Percentiles rank a stretch among this genome's conserved stretches.
Conservation (phyloP, 805 yeast genomes). For the Huiozyma naganishii region DNA sequence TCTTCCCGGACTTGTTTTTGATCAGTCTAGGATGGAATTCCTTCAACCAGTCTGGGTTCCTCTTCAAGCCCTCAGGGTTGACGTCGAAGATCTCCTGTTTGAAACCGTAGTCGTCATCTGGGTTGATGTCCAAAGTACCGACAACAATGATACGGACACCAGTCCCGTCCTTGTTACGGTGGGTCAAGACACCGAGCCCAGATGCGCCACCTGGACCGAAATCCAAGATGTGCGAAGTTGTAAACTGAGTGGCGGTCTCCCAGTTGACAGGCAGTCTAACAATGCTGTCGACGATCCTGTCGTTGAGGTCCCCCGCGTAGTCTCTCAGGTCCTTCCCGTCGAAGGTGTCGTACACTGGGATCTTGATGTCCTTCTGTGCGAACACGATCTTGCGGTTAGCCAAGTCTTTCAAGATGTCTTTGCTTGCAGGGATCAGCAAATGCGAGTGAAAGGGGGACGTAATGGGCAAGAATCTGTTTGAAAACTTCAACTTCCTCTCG, state of each 20-base stretch:
- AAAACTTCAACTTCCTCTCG: slow-evolving; percentile 87
- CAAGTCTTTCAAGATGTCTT: slow-evolving; percentile 55
- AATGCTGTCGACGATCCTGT: slow-evolving; percentile 71
- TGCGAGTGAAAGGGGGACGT: slow-evolving; percentile 96
- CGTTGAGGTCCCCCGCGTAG: slow-evolving; percentile 42
- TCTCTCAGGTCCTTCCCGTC: slow-evolving; percentile 70
- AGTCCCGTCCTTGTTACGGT: slow-evolving; percentile 96
- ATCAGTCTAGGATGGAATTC: slow-evolving; percentile 81
- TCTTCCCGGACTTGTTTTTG: slow-evolving; percentile 61
- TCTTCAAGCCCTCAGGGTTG: slow-evolving; percentile 52
- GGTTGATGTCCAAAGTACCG: slow-evolving; percentile 68
- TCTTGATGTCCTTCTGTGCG: slow-evolving; percentile 41
- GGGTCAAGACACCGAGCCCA: slow-evolving; percentile 92
- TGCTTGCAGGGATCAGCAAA: slow-evolving; percentile 63
- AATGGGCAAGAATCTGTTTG: slow-evolving; percentile 90
- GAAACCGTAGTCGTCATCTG: slow-evolving; percentile 84
- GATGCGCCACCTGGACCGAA: slow-evolving; percentile 99
- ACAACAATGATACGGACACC: slow-evolving; percentile 92
- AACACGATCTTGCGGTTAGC: slow-evolving; percentile 48
- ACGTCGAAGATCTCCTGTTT: slow-evolving; percentile 88
- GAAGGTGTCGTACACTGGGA: slow-evolving; percentile 88
- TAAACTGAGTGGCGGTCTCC: slow-evolving; percentile 79
- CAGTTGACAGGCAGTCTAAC: slow-evolving; percentile 86
- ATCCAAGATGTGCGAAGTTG: slow-evolving; percentile 82
- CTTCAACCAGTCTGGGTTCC: slow-evolving; percentile 82